Evolutionary conservation across 306 rosid genomes (phyloP).

Genomic region (Morella rubra): DNA sequence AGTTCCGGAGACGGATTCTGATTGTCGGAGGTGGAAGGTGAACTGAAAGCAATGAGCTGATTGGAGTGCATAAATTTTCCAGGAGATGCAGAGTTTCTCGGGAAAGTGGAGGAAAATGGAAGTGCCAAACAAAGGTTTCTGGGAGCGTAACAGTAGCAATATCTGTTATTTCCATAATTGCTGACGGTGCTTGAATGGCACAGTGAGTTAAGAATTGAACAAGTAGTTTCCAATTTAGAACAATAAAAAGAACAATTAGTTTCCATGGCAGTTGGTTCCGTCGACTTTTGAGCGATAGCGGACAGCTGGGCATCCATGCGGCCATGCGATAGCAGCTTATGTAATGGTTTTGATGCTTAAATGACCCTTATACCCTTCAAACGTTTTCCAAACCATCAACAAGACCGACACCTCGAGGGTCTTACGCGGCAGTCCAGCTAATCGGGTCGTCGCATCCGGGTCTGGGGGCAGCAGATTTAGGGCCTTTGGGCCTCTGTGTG

Average conservation of each 20-base stretch:
- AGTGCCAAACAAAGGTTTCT: neutral
- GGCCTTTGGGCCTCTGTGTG: no score
- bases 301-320: neutral
- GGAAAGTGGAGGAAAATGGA: slow-evolving; percentile 22
- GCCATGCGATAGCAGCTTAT: neutral
- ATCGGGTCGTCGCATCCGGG: no score
- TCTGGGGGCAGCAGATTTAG: no score
- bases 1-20: slow-evolving; percentile 44
- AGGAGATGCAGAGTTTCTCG: slow-evolving; percentile 29
- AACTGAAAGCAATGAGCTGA: slow-evolving; percentile 38
- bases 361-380: neutral
- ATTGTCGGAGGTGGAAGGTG: slow-evolving; percentile 31
- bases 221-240: neutral
- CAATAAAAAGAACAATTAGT: neutral
- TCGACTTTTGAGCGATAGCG: no score
- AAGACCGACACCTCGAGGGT: no score
- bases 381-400: neutral
- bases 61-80: slow-evolving; percentile 40
- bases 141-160: neutral
- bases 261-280: neutral
- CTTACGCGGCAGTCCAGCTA: no score
- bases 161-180: neutral
- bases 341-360: neutral
- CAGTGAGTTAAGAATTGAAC: neutral
- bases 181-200: neutral